Conservation (phyloP, 345 rosid genomes). For the Excoecaria cochinchinensis region DNA sequence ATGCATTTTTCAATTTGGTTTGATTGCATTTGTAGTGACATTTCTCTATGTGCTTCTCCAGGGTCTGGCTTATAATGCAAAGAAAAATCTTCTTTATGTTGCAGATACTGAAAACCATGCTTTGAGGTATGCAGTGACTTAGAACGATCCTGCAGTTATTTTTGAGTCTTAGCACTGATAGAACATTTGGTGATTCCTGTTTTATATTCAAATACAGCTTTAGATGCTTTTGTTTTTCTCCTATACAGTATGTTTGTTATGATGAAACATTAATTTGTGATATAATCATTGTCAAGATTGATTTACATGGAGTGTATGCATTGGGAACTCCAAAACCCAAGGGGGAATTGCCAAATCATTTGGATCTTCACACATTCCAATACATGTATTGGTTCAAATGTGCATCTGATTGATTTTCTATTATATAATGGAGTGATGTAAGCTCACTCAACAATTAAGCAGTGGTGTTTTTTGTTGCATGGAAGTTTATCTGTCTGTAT, state of each 20-base stretch:
- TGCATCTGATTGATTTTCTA: neutral
- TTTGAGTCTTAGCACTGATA: constrained; percentile 1
- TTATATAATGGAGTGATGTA: neutral
- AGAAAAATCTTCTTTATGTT: constrained; percentile 81
- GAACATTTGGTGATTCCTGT: neutral
- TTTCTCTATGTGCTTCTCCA: constrained; percentile 35
- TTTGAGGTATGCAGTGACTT: constrained; percentile 55
- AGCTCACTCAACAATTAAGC: neutral
- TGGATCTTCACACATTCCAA: no score
- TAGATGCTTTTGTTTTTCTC: neutral
- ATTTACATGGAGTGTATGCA: no score
- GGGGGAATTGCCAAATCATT: no score
- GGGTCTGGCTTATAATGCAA: constrained; percentile 91
- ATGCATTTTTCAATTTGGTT: neutral
- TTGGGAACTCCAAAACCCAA: no score
- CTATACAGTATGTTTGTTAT: neutral
- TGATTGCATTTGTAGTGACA: constrained; percentile 11
- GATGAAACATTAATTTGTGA: neutral
- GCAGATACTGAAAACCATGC: constrained; percentile 98
- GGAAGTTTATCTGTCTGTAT: neutral
- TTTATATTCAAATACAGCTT: neutral
- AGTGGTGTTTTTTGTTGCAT: neutral
- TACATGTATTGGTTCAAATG: neutral
- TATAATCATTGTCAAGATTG: neutral
- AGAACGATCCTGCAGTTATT: constrained; percentile 9